Conservation (phyloP, 352 stramenopile genomes). For the Phytophthora boehmeriae region DNA sequence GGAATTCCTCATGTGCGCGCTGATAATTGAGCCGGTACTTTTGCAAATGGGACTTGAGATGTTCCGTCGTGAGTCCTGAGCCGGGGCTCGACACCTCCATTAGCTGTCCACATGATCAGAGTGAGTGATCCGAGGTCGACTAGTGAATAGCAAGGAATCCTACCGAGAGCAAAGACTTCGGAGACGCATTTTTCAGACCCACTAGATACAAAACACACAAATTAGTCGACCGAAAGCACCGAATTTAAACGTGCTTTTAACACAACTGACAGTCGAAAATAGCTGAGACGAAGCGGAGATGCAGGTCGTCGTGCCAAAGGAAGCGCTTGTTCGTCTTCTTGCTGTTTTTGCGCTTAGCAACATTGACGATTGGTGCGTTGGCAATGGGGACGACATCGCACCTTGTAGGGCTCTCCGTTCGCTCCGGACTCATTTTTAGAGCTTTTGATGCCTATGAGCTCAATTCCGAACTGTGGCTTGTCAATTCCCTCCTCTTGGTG, state of each 20-base stretch:
- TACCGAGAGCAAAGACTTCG: constrained; percentile 69
- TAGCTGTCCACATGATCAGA: constrained; percentile 37
- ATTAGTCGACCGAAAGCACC: constrained; percentile 2
- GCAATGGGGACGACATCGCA: constrained; percentile 1
- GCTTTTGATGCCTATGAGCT: constrained; percentile 1
- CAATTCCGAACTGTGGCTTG: constrained; percentile 12
- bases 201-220: constrained; percentile 36
- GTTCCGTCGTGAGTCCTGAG: constrained; percentile 73
- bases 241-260: not conserved
- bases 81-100: constrained; percentile 54
- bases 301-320: constrained; percentile 80
- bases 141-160: constrained; percentile 8
- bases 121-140: not conserved
- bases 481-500: constrained; percentile 1
- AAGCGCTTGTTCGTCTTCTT: constrained; percentile 81
- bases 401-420: constrained; percentile 8
- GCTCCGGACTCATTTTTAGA: constrained; percentile 10
- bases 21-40: constrained; percentile 88
- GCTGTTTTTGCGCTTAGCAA: constrained; percentile 49
- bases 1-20: constrained; percentile 71
- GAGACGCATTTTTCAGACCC: constrained; percentile 81
- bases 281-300: constrained; percentile 79
- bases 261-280: constrained; percentile 77
- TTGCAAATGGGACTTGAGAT: constrained; percentile 86
- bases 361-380: not conserved